A percentile compares a stretch with the other conserved stretches of the same genome.
Conservation (phyloP, 2,329 filamentous ascomycete species). For the Aspergillus brunneoviolaceus region DNA sequence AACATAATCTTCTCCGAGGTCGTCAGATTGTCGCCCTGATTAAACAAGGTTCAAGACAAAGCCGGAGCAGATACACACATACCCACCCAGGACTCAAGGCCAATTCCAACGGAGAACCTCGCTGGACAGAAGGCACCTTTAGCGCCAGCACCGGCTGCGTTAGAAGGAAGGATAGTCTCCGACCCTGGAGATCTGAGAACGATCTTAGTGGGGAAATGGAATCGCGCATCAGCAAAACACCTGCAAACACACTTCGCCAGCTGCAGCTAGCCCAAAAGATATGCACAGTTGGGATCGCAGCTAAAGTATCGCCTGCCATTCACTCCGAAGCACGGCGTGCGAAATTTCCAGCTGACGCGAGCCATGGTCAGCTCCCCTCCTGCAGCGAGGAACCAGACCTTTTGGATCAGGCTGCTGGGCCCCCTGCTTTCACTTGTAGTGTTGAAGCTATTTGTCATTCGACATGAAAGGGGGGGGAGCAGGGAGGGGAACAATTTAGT, state of each 20-base stretch:
- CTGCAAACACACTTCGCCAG: conserved; percentile 8
- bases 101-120: neutral
- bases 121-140: neutral
- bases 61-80: neutral
- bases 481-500: neutral
- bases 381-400: conserved; percentile 14
- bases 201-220: conserved; percentile 24
- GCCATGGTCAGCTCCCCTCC: conserved; percentile 20
- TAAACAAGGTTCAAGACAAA: neutral
- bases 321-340: conserved; percentile 13
- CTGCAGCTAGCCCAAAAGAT: conserved; percentile 18
- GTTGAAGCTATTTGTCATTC: conserved; percentile 1
- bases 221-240: conserved; percentile 21
- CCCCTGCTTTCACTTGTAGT: conserved; percentile 4
- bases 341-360: conserved; percentile 17
- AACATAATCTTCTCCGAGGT: neutral
- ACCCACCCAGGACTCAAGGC: neutral
- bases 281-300: conserved; percentile 21
- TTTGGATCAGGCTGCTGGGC: neutral
- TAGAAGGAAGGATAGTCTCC: neutral
- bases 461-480: neutral
- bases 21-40: neutral
- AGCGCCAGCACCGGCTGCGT: neutral
- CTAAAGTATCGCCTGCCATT: conserved; percentile 21
- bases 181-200: conserved; percentile 22